phyloP scores from a whole-genome alignment of 2,329 filamentous ascomycete genomes.

The Penicillium sumatraense region DNA sequence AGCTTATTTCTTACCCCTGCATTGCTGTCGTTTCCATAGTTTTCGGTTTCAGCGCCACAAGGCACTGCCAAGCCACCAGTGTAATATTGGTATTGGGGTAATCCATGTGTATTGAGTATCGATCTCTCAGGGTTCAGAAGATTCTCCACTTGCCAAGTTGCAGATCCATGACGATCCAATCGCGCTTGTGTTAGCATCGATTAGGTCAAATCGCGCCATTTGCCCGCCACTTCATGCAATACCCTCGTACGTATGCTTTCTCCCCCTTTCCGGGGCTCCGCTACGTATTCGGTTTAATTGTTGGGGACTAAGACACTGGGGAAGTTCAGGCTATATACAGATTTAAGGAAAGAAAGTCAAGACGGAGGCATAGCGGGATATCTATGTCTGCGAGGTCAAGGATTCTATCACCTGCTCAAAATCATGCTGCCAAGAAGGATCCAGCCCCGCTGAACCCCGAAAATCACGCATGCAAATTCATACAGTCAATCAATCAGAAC shows the following conservation, averaged over 20 bases:
- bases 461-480: neutral
- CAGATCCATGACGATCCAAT: conserved; percentile 10
- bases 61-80: conserved; percentile 1
- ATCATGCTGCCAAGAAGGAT: neutral
- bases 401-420: neutral
- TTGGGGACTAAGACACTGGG: neutral
- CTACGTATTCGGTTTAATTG: neutral
- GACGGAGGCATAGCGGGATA: no score
- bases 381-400: no score
- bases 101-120: neutral
- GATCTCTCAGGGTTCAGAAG: conserved; percentile 9
- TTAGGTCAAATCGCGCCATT: conserved; percentile 21
- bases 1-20: neutral
- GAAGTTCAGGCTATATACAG: neutral
- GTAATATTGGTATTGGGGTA: neutral
- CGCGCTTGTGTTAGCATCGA: neutral
- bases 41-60: neutral
- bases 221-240: conserved; percentile 13
- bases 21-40: neutral
- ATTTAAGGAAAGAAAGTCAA: neutral
- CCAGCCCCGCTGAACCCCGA: neutral
- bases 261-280: neutral
- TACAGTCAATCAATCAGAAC: neutral
- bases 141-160: conserved; percentile 2
- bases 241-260: neutral